These are phyloP conservation scores for Yamadazyma triangularis DNA, from an alignment of 1,139 yeast genomes.

Conservation along the genomic window DNA sequence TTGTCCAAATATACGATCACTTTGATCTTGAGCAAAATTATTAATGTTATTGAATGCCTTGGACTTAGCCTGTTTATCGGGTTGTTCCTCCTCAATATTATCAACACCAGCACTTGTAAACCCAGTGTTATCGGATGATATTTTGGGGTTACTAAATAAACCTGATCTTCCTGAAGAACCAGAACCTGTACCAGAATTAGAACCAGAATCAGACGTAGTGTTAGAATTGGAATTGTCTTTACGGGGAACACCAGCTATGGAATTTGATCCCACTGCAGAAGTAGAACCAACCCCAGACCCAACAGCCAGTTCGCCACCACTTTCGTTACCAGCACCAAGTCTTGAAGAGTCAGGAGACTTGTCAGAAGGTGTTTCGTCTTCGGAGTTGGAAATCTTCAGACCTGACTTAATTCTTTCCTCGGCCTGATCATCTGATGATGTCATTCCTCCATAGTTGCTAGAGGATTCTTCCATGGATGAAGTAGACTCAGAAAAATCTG, in stretches of 20 bases:
- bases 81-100: neutral
- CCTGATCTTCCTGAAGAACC: constrained; percentile 2
- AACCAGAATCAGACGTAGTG: neutral
- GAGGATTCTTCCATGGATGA: constrained; percentile 9
- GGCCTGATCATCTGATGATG: constrained; percentile 13
- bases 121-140: constrained; percentile 4
- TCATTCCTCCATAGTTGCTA: constrained; percentile 9
- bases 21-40: constrained; percentile 15
- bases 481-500: constrained; percentile 10
- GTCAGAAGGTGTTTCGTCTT: constrained; percentile 6
- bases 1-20: constrained; percentile 15
- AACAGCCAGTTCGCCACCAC: neutral
- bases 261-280: too few species aligned
- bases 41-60: constrained; percentile 5
- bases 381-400: constrained; percentile 6
- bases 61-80: neutral
- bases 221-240: constrained; percentile 3
- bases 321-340: too few species aligned
- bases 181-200: constrained; percentile 2
- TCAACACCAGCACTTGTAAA: constrained; percentile 7
- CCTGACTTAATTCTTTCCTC: constrained; percentile 7
- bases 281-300: neutral
- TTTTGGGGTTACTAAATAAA: neutral
- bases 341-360: too few species aligned
- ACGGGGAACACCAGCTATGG: constrained; percentile 2